These are phyloP conservation scores for Termitomyces sp. DNA, from an alignment of 768 basidiomycete species.

Conservation along the genomic window DNA sequence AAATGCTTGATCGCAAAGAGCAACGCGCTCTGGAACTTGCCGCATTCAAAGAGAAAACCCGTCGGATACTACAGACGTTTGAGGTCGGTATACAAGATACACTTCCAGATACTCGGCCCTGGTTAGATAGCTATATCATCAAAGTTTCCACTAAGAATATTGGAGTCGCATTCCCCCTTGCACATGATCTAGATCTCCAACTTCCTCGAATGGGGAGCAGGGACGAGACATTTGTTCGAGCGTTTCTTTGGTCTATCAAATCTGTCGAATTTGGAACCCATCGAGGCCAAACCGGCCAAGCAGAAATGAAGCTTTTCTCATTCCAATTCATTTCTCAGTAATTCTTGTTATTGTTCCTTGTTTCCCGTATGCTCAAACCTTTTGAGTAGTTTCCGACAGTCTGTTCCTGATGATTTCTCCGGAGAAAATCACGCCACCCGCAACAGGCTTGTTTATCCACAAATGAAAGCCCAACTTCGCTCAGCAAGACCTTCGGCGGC, in stretches of 20 bases:
- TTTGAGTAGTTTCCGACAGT: constrained; percentile 68
- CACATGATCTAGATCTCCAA: constrained; percentile 52
- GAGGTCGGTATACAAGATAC: constrained; percentile 53
- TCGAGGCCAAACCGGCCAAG: constrained; percentile 74
- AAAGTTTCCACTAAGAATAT: constrained; percentile 56
- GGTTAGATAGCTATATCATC: constrained; percentile 53
- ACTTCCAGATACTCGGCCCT: constrained; percentile 33
- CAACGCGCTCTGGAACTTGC: constrained; percentile 73
- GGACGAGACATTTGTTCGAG: constrained; percentile 50
- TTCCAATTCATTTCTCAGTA: constrained; percentile 84
- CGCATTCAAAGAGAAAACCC: constrained; percentile 80
- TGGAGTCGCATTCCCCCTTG: constrained; percentile 88
- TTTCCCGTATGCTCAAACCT: constrained; percentile 10
- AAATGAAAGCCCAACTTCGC: constrained; percentile 71
- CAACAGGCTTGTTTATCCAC: constrained; percentile 74
- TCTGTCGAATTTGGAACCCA: constrained; percentile 68
- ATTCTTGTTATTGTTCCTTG: constrained; percentile 14
- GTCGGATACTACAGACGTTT: constrained; percentile 65
- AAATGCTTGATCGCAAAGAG: constrained; percentile 68
- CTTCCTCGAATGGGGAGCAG: constrained; percentile 34
- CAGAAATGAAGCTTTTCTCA: constrained; percentile 64
- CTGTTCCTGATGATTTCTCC: constrained; percentile 60
- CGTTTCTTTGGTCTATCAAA: constrained; percentile 82
- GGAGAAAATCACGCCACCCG: constrained; percentile 60
- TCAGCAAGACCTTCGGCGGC: constrained; percentile 39